These are phyloP conservation scores for Candida pseudocylindracea DNA, from an alignment of 1,139 yeast species.

Conservation along the genomic window DNA sequence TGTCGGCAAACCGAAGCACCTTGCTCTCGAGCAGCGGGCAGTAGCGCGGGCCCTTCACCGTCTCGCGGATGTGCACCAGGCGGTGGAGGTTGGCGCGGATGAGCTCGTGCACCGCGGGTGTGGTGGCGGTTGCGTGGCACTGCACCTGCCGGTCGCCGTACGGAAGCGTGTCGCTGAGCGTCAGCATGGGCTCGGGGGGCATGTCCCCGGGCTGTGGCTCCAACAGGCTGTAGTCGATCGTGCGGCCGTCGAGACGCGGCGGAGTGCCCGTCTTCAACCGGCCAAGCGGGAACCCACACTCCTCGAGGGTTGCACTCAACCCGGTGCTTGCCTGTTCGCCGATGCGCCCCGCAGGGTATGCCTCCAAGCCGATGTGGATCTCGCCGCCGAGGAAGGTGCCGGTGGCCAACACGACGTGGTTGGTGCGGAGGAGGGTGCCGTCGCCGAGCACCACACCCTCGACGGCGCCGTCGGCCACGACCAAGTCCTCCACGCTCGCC, in stretches of 20 bases:
- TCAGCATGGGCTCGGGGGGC: constrained; percentile 83
- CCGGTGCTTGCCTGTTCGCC: constrained; percentile 91
- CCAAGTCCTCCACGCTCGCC: constrained; percentile 73
- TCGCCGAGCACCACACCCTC: constrained; percentile 53
- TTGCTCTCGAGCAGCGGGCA: constrained; percentile 95
- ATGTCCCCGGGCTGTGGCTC: constrained; percentile 56
- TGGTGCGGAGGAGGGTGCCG: constrained; percentile 37
- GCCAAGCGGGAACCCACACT: constrained; percentile 69
- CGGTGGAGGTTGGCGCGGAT: constrained; percentile 51
- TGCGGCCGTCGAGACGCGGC: constrained; percentile 52
- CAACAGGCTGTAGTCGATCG: constrained; percentile 44
- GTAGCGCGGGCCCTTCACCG: constrained; percentile 91
- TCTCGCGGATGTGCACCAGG: constrained; percentile 79
- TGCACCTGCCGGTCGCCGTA: constrained; percentile 33
- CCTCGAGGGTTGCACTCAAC: constrained; percentile 50
- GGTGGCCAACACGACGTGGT: constrained; percentile 70
- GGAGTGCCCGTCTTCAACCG: constrained; percentile 96
- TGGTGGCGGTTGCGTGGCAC: constrained; percentile 68
- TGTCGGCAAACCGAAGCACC: constrained; percentile 59
- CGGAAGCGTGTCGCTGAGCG: constrained; percentile 42
- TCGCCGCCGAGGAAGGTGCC: constrained; percentile 94
- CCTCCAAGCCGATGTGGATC: constrained; percentile 69
- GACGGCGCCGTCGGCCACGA: constrained; percentile 34
- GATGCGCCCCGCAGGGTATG: constrained; percentile 77
- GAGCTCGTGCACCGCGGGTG: constrained; percentile 48